Evolutionary conservation across 78 protist species (phyloP), one percentile per base, ranked within the genome.

Genomic region (Speleostelium caveatum): DNA sequence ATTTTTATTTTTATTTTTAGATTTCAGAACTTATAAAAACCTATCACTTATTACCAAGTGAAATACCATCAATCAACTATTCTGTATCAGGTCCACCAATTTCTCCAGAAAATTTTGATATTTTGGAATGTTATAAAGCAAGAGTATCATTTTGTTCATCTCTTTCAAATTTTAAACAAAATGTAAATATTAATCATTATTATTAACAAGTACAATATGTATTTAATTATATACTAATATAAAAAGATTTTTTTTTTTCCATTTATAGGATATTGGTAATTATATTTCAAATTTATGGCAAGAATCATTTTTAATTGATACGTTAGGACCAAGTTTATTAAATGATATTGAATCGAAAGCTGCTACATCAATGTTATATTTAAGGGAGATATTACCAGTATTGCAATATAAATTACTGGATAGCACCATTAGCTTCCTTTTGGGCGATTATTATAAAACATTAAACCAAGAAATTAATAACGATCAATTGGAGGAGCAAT

Each of bases 21-120:
- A 59, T 83, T 14, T 45, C 90, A 69, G 90, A 83, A 61, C 32
- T 83, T 30, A 32, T 83, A 26, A 67, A 83, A 69, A 83, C 73
- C 2, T 69, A 58, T 51, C 30, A 67, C n/a, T 58, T 83, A 59
- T 58, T 83, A 68, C 90, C 90, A 59, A 38, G 24, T 38, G 59
- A 60, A 14, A 59, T 83, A n/a, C 36, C 75, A 39, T 83, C 90
- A 39, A 14, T 49, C 0, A 60, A 59, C 56, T 69, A 83, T 42
- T 83, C n/a, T 58, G 59, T 55, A 19, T 83, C 90, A 12, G 90
- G 90, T 32, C 90, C 90, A 83, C 90, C 90, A 19, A 83, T 83
- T 59, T 73, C 90, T 32, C 55, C 76, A 10, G 90, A 83, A 38
- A 56, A 69, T 59, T 41, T 83, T 49, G 45, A 55, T 28, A 69